phyloP scores from a whole-genome alignment of 345 rosid genomes.

The Cardamine occulta region DNA sequence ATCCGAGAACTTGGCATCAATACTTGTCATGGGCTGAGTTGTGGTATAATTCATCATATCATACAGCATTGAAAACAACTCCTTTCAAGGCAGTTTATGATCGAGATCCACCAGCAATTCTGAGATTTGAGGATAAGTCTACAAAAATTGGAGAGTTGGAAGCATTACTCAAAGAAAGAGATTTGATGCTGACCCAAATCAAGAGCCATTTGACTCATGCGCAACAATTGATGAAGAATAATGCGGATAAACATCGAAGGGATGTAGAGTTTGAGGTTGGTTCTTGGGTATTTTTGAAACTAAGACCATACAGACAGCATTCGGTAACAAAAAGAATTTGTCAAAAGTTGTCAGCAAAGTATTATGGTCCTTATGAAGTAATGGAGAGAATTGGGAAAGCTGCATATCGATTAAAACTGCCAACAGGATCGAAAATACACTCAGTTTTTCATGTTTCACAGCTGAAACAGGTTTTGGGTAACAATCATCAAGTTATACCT shows the following conservation, averaged over 20 bases:
- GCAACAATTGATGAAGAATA: neutral
- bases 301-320: too few relatives aligned
- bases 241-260: neutral
- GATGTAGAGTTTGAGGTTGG: too few relatives aligned
- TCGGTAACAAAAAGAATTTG: too few relatives aligned
- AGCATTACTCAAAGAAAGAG: rapidly evolving
- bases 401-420: too few relatives aligned
- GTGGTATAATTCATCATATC: neutral
- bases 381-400: too few relatives aligned
- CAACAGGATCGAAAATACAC: too few relatives aligned
- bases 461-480: too few relatives aligned
- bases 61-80: rapidly evolving
- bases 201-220: neutral
- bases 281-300: too few relatives aligned
- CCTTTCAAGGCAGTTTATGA: neutral
- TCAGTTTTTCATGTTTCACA: too few relatives aligned
- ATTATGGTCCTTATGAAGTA: too few relatives aligned
- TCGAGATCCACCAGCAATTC: rapidly evolving
- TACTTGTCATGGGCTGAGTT: neutral
- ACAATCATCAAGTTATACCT: too few relatives aligned
- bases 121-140: rapidly evolving
- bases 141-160: neutral
- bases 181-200: rapidly evolving
- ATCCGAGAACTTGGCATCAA: neutral
- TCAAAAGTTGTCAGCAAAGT: too few relatives aligned